Evolutionary conservation across 768 basidiomycete genomes (phyloP), one percentile per base, ranked within the genome.

Genomic region (Collybiopsis luxurians): DNA sequence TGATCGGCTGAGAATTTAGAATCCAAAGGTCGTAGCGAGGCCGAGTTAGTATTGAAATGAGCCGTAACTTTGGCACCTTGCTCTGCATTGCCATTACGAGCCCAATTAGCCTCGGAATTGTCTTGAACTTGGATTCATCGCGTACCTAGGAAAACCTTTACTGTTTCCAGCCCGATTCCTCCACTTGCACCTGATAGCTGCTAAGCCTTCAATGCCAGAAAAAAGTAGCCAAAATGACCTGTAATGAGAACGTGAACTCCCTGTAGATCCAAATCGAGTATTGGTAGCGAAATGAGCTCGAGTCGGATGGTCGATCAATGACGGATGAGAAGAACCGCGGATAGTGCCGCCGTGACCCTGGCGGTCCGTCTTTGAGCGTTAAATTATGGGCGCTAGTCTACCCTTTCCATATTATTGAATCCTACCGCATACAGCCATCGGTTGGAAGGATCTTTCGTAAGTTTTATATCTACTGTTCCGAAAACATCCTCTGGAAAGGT

Each of bases 21-120:
- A 23, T 71, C 45, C 7, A 87, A 70, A 1, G 71, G 66, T 3
- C 75, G 67, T 23, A 87, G 67, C 0, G 80, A 66, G 1, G 64
- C 63, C 17, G 67, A 60, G 50, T 79, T 84, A 7, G 80, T 76
- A 66, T 87, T 84, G 67, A 85, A 91, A 64, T 90, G 86, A 0
- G 87, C 87, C 0, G 86, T 84, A 10, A 91, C 87, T 51, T 76
- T 79, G 0, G 89, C 86, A 9, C 86, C 87, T 60, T 86, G 85
- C 42, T 84, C 89, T 90, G 65, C 23, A 21, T n/a, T n/a, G 19
- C 40, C 26, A 2, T 30, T 27, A 15, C 9, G 57, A 36, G 57
- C 19, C 26, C 45, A 61, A 26, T 28, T 42, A 36, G 46, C 44
- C 21, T 27, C 11, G n/a, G 57, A 27, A 38, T 13, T 46, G 24